Conservation (phyloP, 2,329 filamentous ascomycete species). For the Monilinia vaccinii-corymbosi region DNA sequence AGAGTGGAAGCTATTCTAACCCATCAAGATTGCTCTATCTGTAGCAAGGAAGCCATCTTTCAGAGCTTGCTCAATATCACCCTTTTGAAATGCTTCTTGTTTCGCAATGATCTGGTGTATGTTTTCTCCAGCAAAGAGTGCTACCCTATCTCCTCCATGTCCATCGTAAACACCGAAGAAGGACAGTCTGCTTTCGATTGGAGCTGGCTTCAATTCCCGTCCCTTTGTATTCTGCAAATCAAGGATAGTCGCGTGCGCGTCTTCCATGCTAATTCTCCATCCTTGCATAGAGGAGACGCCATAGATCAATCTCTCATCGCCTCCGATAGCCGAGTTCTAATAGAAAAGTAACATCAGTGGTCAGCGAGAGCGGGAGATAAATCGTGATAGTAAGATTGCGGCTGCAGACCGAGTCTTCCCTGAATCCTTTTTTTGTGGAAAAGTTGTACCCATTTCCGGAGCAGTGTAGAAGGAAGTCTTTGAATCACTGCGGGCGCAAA, state of each 20-base stretch:
- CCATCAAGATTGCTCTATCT: constrained; percentile 89
- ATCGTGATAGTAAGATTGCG: not conserved
- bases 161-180: constrained; percentile 99
- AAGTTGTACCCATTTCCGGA: not conserved
- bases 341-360: constrained; percentile 12
- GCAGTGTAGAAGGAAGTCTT: not conserved
- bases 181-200: constrained; percentile 64
- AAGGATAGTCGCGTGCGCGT: constrained; percentile 83
- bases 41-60: constrained; percentile 97
- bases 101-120: constrained; percentile 91
- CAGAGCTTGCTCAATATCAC: constrained; percentile 87
- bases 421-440: not conserved
- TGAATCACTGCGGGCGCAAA: not conserved
- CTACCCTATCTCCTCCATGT: constrained; percentile 94
- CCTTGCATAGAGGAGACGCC: constrained; percentile 98
- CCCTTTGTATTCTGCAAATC: constrained; percentile 62
- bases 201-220: constrained; percentile 43
- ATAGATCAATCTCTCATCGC: constrained; percentile 87
- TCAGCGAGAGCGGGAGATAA: not conserved
- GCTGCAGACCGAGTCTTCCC: not conserved
- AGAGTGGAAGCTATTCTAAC: constrained; percentile 41
- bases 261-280: constrained; percentile 99
- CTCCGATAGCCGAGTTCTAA: constrained; percentile 79
- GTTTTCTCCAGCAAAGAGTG: constrained; percentile 83
- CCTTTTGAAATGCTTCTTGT: constrained; percentile 85